Conservation (phyloP, 371 early-diverging fungal genomes). For the Mortierella sp. region DNA sequence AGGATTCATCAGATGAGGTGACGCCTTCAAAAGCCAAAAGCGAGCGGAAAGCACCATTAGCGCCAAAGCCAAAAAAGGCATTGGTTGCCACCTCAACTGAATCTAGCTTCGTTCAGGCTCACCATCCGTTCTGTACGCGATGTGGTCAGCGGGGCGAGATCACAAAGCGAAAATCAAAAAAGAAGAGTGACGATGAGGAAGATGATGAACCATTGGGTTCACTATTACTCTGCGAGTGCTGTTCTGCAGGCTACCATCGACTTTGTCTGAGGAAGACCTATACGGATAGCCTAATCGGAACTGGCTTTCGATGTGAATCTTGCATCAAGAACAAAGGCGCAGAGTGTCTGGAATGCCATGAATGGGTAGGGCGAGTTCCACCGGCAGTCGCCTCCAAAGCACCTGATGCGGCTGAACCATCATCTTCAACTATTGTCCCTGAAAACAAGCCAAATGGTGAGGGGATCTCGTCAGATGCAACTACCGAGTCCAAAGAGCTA, state of each 20-base stretch:
- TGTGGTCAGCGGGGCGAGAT: conserved; percentile 52
- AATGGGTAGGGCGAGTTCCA: conserved; percentile 38
- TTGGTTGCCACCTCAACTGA: conserved; percentile 49
- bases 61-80: conserved; percentile 41
- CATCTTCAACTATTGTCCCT: not conserved
- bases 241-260: conserved; percentile 60
- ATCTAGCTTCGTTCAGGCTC: conserved; percentile 48
- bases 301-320: conserved; percentile 54
- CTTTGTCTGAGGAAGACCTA: conserved; percentile 57
- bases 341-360: conserved; percentile 50
- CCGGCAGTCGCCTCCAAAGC: conserved; percentile 11
- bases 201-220: conserved; percentile 55
- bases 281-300: conserved; percentile 40
- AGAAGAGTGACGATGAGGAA: conserved; percentile 54
- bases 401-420: not conserved
- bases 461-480: not conserved
- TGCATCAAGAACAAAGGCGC: conserved; percentile 52
- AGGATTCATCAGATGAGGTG: conserved; percentile 45
- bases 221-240: conserved; percentile 60
- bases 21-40: conserved; percentile 17
- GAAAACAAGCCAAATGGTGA: not conserved
- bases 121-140: conserved; percentile 50
- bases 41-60: conserved; percentile 25
- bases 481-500: not conserved
- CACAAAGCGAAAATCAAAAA: conserved; percentile 51